Conservation (phyloP, 805 yeast species). For the Sugiyamaella marilandica region DNA sequence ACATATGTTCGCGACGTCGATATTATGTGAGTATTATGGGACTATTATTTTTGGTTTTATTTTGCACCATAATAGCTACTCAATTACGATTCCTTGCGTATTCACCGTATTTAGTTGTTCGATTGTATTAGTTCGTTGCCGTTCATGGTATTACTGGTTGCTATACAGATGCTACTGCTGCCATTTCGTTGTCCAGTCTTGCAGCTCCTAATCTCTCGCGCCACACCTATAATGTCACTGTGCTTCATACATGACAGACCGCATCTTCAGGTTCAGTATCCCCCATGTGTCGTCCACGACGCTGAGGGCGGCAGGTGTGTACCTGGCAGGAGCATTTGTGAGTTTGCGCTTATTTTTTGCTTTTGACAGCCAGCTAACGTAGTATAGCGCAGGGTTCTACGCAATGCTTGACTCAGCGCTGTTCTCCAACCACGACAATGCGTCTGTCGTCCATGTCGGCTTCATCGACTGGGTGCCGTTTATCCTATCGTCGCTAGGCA, state of each 20-base stretch:
- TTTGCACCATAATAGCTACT: no score
- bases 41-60: no score
- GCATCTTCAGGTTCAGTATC: constrained; percentile 60
- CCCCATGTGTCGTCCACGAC: constrained; percentile 66
- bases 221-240: neutral
- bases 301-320: constrained; percentile 69
- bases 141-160: no score
- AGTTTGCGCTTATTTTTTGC: constrained; percentile 14
- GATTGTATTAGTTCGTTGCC: no score
- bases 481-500: constrained; percentile 82
- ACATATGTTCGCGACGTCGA: no score
- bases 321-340: constrained; percentile 40
- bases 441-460: constrained; percentile 78
- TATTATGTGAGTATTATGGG: no score
- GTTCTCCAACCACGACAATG: constrained; percentile 78
- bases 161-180: no score
- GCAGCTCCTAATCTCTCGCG: neutral
- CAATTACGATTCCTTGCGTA: no score
- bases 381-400: constrained; percentile 64
- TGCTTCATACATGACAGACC: constrained; percentile 22
- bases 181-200: neutral
- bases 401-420: constrained; percentile 82
- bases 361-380: neutral
- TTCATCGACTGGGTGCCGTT: constrained; percentile 96
- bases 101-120: no score